Evolutionary conservation across 257 asterid species (phyloP).

Genomic region (Solanum ahanhuiri): DNA sequence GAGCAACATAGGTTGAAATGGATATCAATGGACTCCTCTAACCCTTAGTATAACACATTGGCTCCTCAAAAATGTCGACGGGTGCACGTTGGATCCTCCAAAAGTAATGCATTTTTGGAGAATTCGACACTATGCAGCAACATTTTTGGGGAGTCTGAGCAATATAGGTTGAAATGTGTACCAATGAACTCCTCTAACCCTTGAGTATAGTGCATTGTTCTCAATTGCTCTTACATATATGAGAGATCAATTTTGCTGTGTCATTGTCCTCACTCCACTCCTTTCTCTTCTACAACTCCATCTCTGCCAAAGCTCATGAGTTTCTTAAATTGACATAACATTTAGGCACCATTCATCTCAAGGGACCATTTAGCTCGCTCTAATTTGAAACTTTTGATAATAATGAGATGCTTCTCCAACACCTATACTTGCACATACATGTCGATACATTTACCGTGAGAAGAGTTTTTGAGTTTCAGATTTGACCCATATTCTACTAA

Average conservation of each 20-base stretch:
- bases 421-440: not conserved
- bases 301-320: not conserved
- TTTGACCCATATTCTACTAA: not conserved
- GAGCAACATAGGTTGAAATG: not conserved
- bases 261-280: not conserved
- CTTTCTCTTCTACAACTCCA: not conserved
- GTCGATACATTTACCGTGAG: not conserved
- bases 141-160: not conserved
- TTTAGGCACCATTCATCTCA: not conserved
- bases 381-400: not conserved
- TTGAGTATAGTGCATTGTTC: not conserved
- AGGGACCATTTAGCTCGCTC: not conserved
- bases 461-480: not conserved
- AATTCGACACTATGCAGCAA: not conserved
- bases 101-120: not conserved
- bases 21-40: not conserved
- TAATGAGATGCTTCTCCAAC: not conserved
- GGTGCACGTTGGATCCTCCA: not conserved
- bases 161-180: not conserved
- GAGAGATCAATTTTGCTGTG: not conserved
- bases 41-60: not conserved
- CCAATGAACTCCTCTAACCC: not conserved
- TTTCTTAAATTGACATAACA: not conserved
- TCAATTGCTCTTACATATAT: not conserved
- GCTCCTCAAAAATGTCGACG: not conserved